These are phyloP conservation scores for Penicillium lividum DNA, from an alignment of 495 filamentous ascomycete genomes.

Conservation along the genomic window DNA sequence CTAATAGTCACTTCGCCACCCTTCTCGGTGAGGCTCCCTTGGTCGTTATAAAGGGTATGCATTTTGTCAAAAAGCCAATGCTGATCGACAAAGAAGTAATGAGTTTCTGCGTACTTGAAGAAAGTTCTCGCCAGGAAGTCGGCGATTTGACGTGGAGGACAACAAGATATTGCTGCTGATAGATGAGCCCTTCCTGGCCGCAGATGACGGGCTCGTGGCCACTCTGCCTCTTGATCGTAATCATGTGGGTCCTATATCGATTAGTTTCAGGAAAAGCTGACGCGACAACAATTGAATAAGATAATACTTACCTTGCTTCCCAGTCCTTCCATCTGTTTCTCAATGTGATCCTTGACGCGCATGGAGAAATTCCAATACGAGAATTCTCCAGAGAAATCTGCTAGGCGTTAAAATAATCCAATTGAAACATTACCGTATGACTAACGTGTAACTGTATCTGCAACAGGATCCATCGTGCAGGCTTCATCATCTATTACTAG, in stretches of 20 bases:
- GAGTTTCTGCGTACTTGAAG: constrained; percentile 41
- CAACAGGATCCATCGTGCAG: constrained; percentile 33
- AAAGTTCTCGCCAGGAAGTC: constrained; percentile 39
- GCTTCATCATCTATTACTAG: constrained; percentile 27
- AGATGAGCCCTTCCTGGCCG: constrained; percentile 25
- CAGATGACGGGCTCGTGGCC: constrained; percentile 32
- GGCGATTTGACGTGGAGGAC: constrained; percentile 40
- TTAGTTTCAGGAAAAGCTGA: constrained; percentile 5
- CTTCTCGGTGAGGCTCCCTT: constrained; percentile 21
- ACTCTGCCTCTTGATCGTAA: constrained; percentile 23
- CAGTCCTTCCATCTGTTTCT: constrained; percentile 25
- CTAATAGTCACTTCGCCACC: constrained; percentile 33
- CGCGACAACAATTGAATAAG: background rate
- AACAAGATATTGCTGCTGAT: constrained; percentile 30
- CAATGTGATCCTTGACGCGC: constrained; percentile 36
- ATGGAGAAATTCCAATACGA: constrained; percentile 46
- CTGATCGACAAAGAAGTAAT: constrained; percentile 38
- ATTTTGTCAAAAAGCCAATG: constrained; percentile 33
- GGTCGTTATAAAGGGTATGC: constrained; percentile 28
- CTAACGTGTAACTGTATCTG: constrained; percentile 34
- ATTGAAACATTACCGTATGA: background rate
- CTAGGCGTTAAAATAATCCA: background rate
- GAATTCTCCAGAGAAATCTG: constrained; percentile 45
- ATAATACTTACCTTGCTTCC: constrained; percentile 21
- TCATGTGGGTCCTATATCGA: constrained; percentile 10